Base-by-base conservation (phyloP, 2,329 filamentous ascomycete genomes). In the Fusarium multiceps region DNA sequence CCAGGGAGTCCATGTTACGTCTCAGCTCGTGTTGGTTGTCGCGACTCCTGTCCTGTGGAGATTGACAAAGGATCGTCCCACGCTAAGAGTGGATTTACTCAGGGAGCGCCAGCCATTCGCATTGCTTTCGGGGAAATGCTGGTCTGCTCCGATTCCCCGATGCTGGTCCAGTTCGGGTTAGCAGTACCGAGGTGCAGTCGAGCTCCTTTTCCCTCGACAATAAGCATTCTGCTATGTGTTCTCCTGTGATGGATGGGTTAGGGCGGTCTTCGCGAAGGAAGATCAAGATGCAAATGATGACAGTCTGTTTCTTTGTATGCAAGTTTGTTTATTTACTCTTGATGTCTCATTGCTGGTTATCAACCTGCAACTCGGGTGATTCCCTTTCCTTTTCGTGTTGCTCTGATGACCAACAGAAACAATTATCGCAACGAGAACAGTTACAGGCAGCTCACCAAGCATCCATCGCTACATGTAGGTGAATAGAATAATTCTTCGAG, bases 391-490 rank as follows among this genome's bases (percentile, higher is more conserved):
- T 10, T 4, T 11, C 27, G 10, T 5, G 27, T 4, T 27, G 10
- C 27, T 12, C 10, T 5, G 27, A 12, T 28, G 10, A 27, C 27
- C 10, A 27, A 3, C 1, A 27, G 1, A 28, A 4, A 12, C 27
- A 11, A 1, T 5, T 28, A 11, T 12, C 4, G 27, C 1, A 5
- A 4, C 27, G 4, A 28, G 1, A 10, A 28, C 4, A 28, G 4
- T 11, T 4, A 27, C 27, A 2, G 1, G 27, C 14, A 32, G 14
- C 8, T 16, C 4, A 8, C 1, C 4, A 4, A 32, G 30, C 30
- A 16, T 30, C 12, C 9, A 1, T 32, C 14, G 14, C 21, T 7
- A 5, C 30, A 16, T 16, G 7, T 2, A 32, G 14, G 30, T 32
- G 5, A 32, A 5, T 32, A 4, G 9, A 32, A 4, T 7, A 16